These are phyloP conservation scores for Lodderomyces margitis DNA, from an alignment of 1,139 yeast species.

Conservation along the genomic window DNA sequence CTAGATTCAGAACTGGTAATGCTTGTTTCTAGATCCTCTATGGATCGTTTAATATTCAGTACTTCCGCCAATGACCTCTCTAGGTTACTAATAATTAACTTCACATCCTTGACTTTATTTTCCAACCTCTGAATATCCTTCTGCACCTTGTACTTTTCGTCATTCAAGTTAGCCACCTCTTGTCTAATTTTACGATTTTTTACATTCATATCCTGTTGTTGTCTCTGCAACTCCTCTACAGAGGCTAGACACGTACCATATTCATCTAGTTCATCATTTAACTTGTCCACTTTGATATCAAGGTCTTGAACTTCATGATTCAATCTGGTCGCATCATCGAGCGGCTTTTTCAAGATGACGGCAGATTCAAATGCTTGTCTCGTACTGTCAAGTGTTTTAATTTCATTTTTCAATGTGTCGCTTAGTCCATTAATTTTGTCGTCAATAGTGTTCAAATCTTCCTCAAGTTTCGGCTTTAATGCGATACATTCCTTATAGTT, in stretches of 20 bases:
- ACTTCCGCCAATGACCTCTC: slow-evolving; percentile 50
- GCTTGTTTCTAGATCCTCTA: slow-evolving; percentile 20
- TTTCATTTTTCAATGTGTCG: slow-evolving; percentile 16
- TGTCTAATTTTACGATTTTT: slow-evolving; percentile 47
- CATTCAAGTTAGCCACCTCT: slow-evolving; percentile 41
- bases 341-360: slow-evolving; percentile 22
- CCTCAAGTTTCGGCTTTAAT: slow-evolving; percentile 10
- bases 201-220: slow-evolving; percentile 42
- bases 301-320: slow-evolving; percentile 33
- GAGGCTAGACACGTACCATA: slow-evolving; percentile 30
- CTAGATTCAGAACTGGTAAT: slow-evolving; percentile 16
- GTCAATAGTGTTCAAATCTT: slow-evolving; percentile 12
- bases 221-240: slow-evolving; percentile 52
- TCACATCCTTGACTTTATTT: slow-evolving; percentile 54
- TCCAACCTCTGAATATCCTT: slow-evolving; percentile 52
- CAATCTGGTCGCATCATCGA: slow-evolving; percentile 37
- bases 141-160: slow-evolving; percentile 48
- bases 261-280: slow-evolving; percentile 39
- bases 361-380: slow-evolving; percentile 11
- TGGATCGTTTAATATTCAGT: slow-evolving; percentile 19
- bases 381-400: slow-evolving; percentile 5
- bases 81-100: slow-evolving; percentile 52
- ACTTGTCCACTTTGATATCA: slow-evolving; percentile 32
- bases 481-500: slow-evolving; percentile 23
- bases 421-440: slow-evolving; percentile 16